Base-by-base conservation (phyloP, 331 rosid species). In the Malus hybrid region DNA sequence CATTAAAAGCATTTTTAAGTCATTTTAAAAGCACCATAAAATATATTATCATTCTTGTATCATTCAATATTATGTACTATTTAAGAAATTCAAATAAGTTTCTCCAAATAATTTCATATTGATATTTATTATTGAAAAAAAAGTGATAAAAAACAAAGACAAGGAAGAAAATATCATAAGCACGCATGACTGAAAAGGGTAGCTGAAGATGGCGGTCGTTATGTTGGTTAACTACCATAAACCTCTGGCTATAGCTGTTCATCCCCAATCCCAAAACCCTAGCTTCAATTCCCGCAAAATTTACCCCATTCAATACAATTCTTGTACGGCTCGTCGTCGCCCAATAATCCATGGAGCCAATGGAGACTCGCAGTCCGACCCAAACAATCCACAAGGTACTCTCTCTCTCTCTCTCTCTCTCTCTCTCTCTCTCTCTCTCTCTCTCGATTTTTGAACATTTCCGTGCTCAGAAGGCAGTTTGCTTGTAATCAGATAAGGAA, bases 341-440 rank as follows among this genome's bases (percentile, higher is more conserved):
- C 68, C 29, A 16, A 16, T 66, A 56, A 60, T 72, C 66, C 68
- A 78, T 28, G 85, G 75, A 29, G 5, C 18, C 11, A 48, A 77
- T 26, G 60, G 73, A 74, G 75, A 76, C 78, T 79, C 93, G 18
- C 78, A 86, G 66, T 46, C 58, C 57, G 50, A 79, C 44, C 71
- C 88, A 61, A 52, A 81, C 81, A 75, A 78, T 1, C 69, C 42
- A 22, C 83, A 82, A 86, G 96, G 97, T 92, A 6, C 50, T 42
- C 39, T 6, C 42, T 42, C 44, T 11, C 63, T 75, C 72, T 57
- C 74, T 39, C 44, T 36, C 24, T 6, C 28, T n/a, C 62, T 77
- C 76, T 46, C 65, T 75, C 76, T 56, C 75, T 48, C 74, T 66
- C 75, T 81, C 42, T 71, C n/a, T 48, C 74, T 67, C 75, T 81